A percentile compares a stretch with the other conserved stretches of the same genome.
These are phyloP conservation scores for Drechslerella coelobrocha DNA, from an alignment of 2,329 filamentous ascomycete species.

Conservation along the genomic window DNA sequence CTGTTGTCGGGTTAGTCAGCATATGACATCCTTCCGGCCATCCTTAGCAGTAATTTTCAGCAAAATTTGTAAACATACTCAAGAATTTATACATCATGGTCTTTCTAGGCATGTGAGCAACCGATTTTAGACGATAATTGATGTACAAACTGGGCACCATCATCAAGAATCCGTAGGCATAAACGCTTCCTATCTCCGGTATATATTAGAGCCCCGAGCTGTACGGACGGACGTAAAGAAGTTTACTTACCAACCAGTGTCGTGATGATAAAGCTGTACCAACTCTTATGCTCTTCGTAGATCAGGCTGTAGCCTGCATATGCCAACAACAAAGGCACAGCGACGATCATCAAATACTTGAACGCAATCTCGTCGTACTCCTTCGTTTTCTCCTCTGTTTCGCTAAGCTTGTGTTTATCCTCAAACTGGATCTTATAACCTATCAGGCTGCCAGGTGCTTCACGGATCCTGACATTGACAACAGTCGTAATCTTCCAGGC, in stretches of 20 bases:
- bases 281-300: conserved; percentile 95
- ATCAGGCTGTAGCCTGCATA: conserved; percentile 90
- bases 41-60: neutral
- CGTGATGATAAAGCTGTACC: conserved; percentile 95
- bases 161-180: conserved; percentile 98
- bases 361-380: conserved; percentile 98
- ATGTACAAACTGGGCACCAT: conserved; percentile 98
- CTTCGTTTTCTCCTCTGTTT: conserved; percentile 96
- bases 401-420: conserved; percentile 93
- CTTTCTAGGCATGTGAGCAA: conserved; percentile 95
- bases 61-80: conserved; percentile 22
- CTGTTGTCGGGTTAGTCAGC: conserved; percentile 62
- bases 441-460: conserved; percentile 71
- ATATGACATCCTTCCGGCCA: neutral
- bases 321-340: conserved; percentile 83
- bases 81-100: conserved; percentile 68
- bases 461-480: conserved; percentile 82
- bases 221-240: conserved; percentile 59
- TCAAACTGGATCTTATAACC: conserved; percentile 86
- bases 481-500: conserved; percentile 97
- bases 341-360: conserved; percentile 91
- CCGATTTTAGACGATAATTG: conserved; percentile 95
- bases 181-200: conserved; percentile 65
- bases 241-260: conserved; percentile 75
- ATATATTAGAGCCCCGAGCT: conserved; percentile 1